These are phyloP conservation scores for Cubamyces sp. DNA, from an alignment of 768 basidiomycete genomes.

Conservation along the genomic window DNA sequence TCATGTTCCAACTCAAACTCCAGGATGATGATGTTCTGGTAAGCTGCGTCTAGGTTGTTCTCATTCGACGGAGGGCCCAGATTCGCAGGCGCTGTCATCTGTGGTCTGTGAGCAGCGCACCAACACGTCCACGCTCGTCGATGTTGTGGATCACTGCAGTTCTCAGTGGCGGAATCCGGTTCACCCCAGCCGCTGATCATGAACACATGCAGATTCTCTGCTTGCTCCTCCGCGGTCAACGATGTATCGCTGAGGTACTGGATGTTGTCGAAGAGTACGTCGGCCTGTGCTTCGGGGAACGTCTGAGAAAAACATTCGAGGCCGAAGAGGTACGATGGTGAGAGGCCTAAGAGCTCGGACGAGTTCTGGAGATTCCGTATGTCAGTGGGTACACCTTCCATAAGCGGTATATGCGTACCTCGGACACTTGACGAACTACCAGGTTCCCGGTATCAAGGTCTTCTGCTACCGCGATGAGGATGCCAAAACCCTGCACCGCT, in stretches of 20 bases:
- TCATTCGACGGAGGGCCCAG: slow-evolving; percentile 2
- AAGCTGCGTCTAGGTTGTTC: slow-evolving; percentile 6
- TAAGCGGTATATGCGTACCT: slow-evolving; percentile 45
- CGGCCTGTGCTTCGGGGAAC: slow-evolving; percentile 66
- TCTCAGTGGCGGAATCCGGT: slow-evolving; percentile 52
- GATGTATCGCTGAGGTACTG: slow-evolving; percentile 62
- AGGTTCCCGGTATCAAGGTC: slow-evolving; percentile 54
- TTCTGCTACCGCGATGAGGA: slow-evolving; percentile 72
- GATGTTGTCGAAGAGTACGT: slow-evolving; percentile 73
- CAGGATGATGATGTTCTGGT: slow-evolving; percentile 57
- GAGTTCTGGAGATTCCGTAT: slow-evolving; percentile 55
- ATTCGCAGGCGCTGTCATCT: slow-evolving; percentile 32
- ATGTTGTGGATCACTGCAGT: slow-evolving; percentile 34
- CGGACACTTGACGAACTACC: slow-evolving; percentile 76
- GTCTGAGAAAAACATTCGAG: slow-evolving; percentile 75
- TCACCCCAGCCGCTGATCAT: slow-evolving; percentile 71
- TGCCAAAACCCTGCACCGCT: slow-evolving; percentile 83
- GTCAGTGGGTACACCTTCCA: background rate
- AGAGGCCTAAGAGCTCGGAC: slow-evolving; percentile 72
- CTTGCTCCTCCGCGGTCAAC: slow-evolving; percentile 40
- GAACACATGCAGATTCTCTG: slow-evolving; percentile 68
- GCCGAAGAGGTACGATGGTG: slow-evolving; percentile 70
- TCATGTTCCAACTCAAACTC: slow-evolving; percentile 84
- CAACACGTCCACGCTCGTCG: slow-evolving; percentile 68
- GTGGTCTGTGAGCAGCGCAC: slow-evolving; percentile 66